Conservation (phyloP, 2,329 filamentous ascomycete genomes). For the Microdochium trichocladiopsis region DNA sequence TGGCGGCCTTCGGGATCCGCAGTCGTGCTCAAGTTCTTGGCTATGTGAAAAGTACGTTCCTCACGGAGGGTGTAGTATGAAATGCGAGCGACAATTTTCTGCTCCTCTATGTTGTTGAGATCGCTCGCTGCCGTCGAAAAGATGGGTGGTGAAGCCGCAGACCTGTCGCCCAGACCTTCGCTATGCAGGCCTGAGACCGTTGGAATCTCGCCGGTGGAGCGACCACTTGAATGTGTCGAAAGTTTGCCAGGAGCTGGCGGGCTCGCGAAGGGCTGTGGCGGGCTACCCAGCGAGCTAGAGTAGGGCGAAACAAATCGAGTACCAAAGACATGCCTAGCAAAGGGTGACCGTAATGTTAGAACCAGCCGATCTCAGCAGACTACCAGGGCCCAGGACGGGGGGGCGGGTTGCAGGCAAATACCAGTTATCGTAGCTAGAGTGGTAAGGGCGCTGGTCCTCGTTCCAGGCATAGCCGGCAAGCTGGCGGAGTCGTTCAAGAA, state of each 20-base stretch:
- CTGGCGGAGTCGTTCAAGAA: slow-evolving; percentile 67
- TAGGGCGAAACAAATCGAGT: slow-evolving; percentile 48
- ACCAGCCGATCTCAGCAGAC: neutral
- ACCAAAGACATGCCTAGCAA: slow-evolving; percentile 57
- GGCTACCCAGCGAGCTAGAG: slow-evolving; percentile 37
- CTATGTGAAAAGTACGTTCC: slow-evolving; percentile 81
- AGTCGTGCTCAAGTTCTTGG: slow-evolving; percentile 62
- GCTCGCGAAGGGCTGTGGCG: slow-evolving; percentile 35
- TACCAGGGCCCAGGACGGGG: slow-evolving; percentile 2
- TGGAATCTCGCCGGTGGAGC: slow-evolving; percentile 24
- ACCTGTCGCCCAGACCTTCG: slow-evolving; percentile 31
- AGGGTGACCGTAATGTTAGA: neutral
- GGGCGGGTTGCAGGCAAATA: slow-evolving; percentile 27
- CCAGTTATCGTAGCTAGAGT: slow-evolving; percentile 85
- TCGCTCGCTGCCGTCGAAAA: slow-evolving; percentile 32
- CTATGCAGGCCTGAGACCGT: slow-evolving; percentile 25
- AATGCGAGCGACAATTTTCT: slow-evolving; percentile 68
- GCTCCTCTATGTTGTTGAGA: slow-evolving; percentile 48
- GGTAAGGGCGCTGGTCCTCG: slow-evolving; percentile 49
- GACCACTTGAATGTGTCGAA: slow-evolving; percentile 35
- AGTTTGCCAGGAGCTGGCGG: slow-evolving; percentile 34
- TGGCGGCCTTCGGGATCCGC: slow-evolving; percentile 68
- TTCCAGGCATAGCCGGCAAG: slow-evolving; percentile 74
- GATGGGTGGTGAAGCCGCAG: slow-evolving; percentile 24
- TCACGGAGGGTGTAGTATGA: slow-evolving; percentile 77